phyloP scores from a whole-genome alignment of 2,329 filamentous ascomycete species.

The Hypoxylon sp. region DNA sequence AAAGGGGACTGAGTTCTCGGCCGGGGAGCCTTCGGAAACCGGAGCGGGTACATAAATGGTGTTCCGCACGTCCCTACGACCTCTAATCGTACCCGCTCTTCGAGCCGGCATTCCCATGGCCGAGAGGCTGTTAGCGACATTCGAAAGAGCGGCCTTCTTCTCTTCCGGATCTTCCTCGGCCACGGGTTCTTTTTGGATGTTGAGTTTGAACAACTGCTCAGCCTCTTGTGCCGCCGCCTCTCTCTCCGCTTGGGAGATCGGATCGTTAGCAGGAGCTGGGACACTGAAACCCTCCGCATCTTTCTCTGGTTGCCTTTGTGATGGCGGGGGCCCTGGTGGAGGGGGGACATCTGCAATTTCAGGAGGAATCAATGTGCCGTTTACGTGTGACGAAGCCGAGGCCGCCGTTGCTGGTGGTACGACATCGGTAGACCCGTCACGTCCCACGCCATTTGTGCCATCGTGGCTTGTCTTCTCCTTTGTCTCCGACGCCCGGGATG shows the following conservation, averaged over 20 bases:
- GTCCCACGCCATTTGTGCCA: slow-evolving; percentile 63
- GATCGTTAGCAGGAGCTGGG: slow-evolving; percentile 73
- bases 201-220: slow-evolving; percentile 82
- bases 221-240: slow-evolving; percentile 73
- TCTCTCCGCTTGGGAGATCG: slow-evolving; percentile 80
- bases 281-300: slow-evolving; percentile 84
- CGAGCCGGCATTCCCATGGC: slow-evolving; percentile 74
- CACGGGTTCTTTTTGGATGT: slow-evolving; percentile 83
- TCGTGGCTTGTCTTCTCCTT: slow-evolving; percentile 58
- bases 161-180: slow-evolving; percentile 83
- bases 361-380: slow-evolving; percentile 61
- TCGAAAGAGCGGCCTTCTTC: slow-evolving; percentile 80
- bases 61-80: slow-evolving; percentile 91
- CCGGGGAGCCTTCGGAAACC: slow-evolving; percentile 52
- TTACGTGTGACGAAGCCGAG: slow-evolving; percentile 59
- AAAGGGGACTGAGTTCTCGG: slow-evolving; percentile 55
- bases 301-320: slow-evolving; percentile 64
- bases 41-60: slow-evolving; percentile 82
- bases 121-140: slow-evolving; percentile 80
- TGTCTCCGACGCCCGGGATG: slow-evolving; percentile 53
- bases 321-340: slow-evolving; percentile 67
- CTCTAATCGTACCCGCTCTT: slow-evolving; percentile 83
- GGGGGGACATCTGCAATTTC: slow-evolving; percentile 68
- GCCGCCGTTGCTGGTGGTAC: slow-evolving; percentile 51
- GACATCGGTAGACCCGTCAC: slow-evolving; percentile 55